Conservation (phyloP, 345 rosid genomes). For the Arabis alpina region DNA sequence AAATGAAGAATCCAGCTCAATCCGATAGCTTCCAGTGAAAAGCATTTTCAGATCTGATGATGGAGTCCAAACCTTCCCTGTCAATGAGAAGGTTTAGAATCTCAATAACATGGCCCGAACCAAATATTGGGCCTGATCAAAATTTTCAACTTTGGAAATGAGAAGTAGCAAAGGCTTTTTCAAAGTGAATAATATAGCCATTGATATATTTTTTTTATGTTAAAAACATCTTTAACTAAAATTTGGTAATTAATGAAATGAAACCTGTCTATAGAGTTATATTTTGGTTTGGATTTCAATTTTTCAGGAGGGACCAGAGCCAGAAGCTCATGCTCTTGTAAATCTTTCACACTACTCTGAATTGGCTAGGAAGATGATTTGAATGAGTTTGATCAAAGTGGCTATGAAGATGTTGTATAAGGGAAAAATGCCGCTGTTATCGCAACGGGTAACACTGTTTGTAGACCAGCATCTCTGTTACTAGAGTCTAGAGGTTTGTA, state of each 20-base stretch:
- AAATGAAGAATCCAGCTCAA: constrained; percentile 26
- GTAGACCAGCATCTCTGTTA: constrained; percentile 87
- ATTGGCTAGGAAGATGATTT: constrained; percentile 71
- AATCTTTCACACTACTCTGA: constrained; percentile 79
- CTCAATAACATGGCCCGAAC: neutral
- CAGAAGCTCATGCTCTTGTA: constrained; percentile 85
- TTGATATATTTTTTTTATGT: too few relatives aligned
- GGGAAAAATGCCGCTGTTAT: constrained; percentile 81
- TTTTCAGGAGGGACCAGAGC: constrained; percentile 83
- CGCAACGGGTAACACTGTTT: constrained; percentile 90
- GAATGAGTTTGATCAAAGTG: constrained; percentile 59
- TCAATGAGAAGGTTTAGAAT: neutral
- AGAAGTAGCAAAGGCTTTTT: too few relatives aligned
- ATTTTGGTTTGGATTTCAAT: neutral
- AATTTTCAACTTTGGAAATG: too few relatives aligned
- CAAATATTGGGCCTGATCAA: too few relatives aligned
- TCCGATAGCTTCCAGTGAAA: neutral
- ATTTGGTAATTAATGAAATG: too few relatives aligned
- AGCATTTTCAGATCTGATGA: constrained; percentile 40
- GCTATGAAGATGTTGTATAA: constrained; percentile 76
- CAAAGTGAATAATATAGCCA: too few relatives aligned
- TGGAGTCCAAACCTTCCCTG: neutral
- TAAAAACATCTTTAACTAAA: too few relatives aligned
- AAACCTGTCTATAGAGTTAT: too few relatives aligned
- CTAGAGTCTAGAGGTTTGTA: constrained; percentile 54